Evolutionary conservation across 2,329 filamentous ascomycete genomes (phyloP), one percentile per base, ranked within the genome.

Genomic region (Botrytis byssoidea): DNA sequence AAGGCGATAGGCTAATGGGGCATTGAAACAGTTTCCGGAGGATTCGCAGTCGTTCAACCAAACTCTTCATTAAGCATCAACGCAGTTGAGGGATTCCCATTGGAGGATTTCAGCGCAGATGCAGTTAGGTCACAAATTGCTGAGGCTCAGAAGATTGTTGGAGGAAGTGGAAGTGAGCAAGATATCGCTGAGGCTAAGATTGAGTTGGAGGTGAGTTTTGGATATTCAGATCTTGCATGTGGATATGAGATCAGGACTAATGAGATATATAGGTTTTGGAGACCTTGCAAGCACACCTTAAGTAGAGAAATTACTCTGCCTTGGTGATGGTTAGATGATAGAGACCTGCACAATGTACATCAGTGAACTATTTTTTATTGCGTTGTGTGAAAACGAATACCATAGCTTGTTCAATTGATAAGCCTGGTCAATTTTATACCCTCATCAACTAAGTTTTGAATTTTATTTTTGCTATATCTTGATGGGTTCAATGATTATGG

Each of bases 181-280:
- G 96, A 98, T 82, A 93, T 98, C 85, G 95, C 95, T 78, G 96
- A 99, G 90, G 96, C 96, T 79, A 98, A 98, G 90, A 95, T 99
- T 83, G 95, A 98, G 89, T 86, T 99, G 80, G 96, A 99, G 94
- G 95, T 97, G 85, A 83, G 87, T 70, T 72, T 35, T 35, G 42
- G 18, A 40, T 60, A 29, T 65, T 14, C 40, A 32, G 32, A 51
- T 46, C 9, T 42, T 16, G 72, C 2, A 44, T 22, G 32, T 48
- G 51, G 55, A 65, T 42, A 71, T 7, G 48, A 22, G n/a, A 40
- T 12, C 3, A 6, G 44, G 48, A 79, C 75, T 83, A 88, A 80
- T 88, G 81, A 51, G 37, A 63, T 63, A 18, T 63, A 69, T 77
- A 95, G 92, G 92, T 95, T 81, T 88, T 96, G 80, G 93, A 96